Percentiles rank a stretch among this genome's conserved stretches.
Evolutionary conservation across 2,329 filamentous ascomycete genomes (phyloP).

Genomic region (Amauroascus verrucosus): DNA sequence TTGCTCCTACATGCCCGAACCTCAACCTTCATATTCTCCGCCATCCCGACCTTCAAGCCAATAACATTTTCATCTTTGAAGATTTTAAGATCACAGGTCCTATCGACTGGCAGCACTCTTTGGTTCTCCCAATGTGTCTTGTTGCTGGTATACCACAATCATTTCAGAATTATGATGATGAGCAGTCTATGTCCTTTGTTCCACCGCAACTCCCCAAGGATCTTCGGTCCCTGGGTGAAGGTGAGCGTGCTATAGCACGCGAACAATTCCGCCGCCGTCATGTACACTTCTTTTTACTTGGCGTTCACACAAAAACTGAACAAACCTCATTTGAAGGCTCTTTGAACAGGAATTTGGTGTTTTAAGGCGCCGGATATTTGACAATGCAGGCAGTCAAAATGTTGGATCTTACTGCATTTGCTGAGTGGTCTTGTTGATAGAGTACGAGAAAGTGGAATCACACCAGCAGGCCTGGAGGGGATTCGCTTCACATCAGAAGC

Average conservation of each 20-base stretch:
- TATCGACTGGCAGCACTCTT: conserved; percentile 37
- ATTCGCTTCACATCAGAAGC: too few species aligned
- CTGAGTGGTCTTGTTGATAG: too few species aligned
- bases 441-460: too few species aligned
- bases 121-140: conserved; percentile 22
- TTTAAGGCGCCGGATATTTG: too few species aligned
- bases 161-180: conserved; percentile 22
- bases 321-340: too few species aligned
- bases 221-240: conserved; percentile 15
- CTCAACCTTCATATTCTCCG: conserved; percentile 16
- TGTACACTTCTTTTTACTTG: conserved; percentile 21
- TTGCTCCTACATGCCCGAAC: background rate
- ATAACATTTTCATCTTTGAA: conserved; percentile 33
- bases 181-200: conserved; percentile 20
- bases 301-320: too few species aligned
- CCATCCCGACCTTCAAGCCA: conserved; percentile 33
- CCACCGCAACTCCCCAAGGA: conserved; percentile 16
- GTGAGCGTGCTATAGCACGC: conserved; percentile 17
- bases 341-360: too few species aligned
- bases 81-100: conserved; percentile 22
- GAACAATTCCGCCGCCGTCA: conserved; percentile 15
- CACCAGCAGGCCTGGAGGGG: too few species aligned
- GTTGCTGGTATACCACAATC: conserved; percentile 19
- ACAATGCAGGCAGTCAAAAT: too few species aligned
- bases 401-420: too few species aligned